These are phyloP conservation scores for Saitozyma sp. DNA, from an alignment of 768 basidiomycete species.

Conservation along the genomic window DNA sequence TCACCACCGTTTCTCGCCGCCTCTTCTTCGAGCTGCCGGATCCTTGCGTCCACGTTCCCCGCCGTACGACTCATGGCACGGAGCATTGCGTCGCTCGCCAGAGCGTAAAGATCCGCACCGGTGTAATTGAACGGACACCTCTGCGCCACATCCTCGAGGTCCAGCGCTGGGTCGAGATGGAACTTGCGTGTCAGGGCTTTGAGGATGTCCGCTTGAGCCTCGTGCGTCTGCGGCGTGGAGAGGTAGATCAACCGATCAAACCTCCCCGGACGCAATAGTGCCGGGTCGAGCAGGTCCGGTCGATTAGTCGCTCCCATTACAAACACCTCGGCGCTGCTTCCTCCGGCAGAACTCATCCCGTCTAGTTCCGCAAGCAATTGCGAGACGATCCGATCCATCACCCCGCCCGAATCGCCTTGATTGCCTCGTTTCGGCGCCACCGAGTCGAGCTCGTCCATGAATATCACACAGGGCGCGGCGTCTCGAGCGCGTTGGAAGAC, in stretches of 20 bases:
- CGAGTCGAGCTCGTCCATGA: conserved; percentile 94
- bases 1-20: background rate
- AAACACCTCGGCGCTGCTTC: conserved; percentile 65
- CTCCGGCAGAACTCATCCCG: conserved; percentile 70
- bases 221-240: conserved; percentile 82
- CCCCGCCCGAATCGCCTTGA: conserved; percentile 93
- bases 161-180: conserved; percentile 67
- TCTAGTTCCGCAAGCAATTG: conserved; percentile 91
- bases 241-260: conserved; percentile 97
- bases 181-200: conserved; percentile 91
- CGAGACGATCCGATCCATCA: conserved; percentile 97
- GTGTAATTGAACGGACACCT: conserved; percentile 90
- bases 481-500: conserved; percentile 89
- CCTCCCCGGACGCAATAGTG: conserved; percentile 81
- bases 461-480: conserved; percentile 90
- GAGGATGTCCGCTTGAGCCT: conserved; percentile 80
- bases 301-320: conserved; percentile 96
- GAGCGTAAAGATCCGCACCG: conserved; percentile 95
- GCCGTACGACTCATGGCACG: conserved; percentile 92
- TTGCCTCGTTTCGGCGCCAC: conserved; percentile 92
- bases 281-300: conserved; percentile 86
- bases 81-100: conserved; percentile 94
- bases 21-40: conserved; percentile 57
- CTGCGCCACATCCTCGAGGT: conserved; percentile 61
- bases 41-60: conserved; percentile 69